Evolutionary conservation across 2,329 filamentous ascomycete genomes (phyloP).

Genomic region (Trichoderma atroviride): DNA sequence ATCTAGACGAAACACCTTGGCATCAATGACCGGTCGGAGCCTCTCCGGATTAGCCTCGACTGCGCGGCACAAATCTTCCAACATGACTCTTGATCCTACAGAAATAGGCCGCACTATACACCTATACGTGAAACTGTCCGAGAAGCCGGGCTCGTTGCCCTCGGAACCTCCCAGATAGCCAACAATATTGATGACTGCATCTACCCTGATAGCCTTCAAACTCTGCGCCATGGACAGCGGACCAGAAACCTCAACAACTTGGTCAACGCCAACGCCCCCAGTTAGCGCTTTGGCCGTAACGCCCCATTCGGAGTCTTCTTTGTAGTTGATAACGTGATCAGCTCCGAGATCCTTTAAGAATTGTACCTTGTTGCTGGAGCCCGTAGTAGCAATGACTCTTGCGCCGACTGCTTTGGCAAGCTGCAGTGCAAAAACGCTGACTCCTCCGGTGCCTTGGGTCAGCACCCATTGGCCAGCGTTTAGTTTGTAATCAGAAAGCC

Average conservation of each 20-base stretch:
- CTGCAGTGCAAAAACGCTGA: conserved; percentile 16
- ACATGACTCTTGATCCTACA: neutral
- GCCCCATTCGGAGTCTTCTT: conserved; percentile 8
- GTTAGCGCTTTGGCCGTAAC: neutral
- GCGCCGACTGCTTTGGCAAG: conserved; percentile 10
- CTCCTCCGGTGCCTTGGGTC: conserved; percentile 11
- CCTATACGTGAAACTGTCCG: neutral
- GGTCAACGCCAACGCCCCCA: neutral
- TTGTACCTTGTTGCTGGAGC: neutral
- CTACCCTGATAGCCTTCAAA: neutral
- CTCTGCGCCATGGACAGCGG: conserved; percentile 6
- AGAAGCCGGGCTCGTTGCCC: neutral
- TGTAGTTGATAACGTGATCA: conserved; percentile 11
- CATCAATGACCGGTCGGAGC: neutral
- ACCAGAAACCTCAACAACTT: conserved; percentile 9
- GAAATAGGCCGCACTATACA: conserved; percentile 1
- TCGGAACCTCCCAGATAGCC: neutral
- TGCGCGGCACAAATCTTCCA: conserved; percentile 13
- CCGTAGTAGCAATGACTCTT: conserved; percentile 12
- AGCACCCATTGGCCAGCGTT: conserved; percentile 11
- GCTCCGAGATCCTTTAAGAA: conserved; percentile 13
- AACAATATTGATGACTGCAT: conserved; percentile 1
- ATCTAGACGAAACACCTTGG: neutral
- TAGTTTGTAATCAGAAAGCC: conserved; percentile 7
- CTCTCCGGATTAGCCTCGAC: conserved; percentile 3